A percentile compares a stretch with the other conserved stretches of the same genome.
These are phyloP conservation scores for Phytophthora europaea DNA, from an alignment of 352 stramenopile species.

Conservation along the genomic window DNA sequence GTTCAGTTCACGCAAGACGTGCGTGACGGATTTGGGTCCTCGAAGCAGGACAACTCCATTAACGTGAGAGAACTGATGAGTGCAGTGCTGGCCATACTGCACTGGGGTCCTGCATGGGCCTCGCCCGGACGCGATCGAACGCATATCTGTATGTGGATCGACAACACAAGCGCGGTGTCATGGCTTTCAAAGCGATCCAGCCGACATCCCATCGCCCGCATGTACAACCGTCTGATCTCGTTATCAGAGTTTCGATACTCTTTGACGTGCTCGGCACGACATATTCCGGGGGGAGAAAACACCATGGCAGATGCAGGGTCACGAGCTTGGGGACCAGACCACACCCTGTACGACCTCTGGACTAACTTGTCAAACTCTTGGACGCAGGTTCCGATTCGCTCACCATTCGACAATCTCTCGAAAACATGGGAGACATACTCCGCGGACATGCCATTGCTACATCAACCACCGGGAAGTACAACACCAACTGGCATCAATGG, in stretches of 20 bases:
- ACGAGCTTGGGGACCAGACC: slow-evolving; percentile 8
- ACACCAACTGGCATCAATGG: slow-evolving; percentile 9
- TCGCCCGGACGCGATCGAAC: background rate
- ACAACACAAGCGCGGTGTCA: slow-evolving; percentile 11
- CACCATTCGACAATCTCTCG: slow-evolving; percentile 26
- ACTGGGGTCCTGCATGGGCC: slow-evolving; percentile 11
- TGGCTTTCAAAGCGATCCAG: slow-evolving; percentile 5
- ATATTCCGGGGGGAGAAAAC: slow-evolving; percentile 15
- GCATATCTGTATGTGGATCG: slow-evolving; percentile 7
- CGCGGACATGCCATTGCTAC: slow-evolving; percentile 3
- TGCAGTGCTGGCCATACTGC: background rate
- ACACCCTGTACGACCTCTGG: slow-evolving; percentile 9
- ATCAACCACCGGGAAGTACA: slow-evolving; percentile 11
- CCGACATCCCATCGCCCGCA: background rate
- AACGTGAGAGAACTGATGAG: slow-evolving; percentile 23
- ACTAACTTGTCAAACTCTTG: slow-evolving; percentile 28
- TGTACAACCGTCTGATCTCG: slow-evolving; percentile 17
- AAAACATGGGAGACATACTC: slow-evolving; percentile 11
- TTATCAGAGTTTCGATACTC: slow-evolving; percentile 13
- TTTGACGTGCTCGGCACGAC: slow-evolving; percentile 9
- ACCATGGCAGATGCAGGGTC: slow-evolving; percentile 19
- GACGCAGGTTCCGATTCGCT: slow-evolving; percentile 16
- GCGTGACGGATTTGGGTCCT: background rate
- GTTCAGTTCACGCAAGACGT: slow-evolving; percentile 17
- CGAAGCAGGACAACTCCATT: slow-evolving; percentile 13